Conservation (phyloP, 371 early-diverging fungal species). For the Rhizomucor pusillus region DNA sequence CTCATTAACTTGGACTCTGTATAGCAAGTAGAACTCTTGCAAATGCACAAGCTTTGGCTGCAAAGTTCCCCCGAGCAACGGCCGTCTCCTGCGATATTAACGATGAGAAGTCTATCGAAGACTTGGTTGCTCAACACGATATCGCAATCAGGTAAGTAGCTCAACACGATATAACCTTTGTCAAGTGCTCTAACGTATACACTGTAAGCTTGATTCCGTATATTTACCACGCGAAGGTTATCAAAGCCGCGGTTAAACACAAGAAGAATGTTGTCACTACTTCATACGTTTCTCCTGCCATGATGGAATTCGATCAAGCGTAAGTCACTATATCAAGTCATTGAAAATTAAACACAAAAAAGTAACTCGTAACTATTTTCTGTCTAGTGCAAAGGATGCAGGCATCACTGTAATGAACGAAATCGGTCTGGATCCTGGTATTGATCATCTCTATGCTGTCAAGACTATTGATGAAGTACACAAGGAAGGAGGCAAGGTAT, state of each 20-base stretch:
- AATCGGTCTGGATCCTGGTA: slow-evolving; percentile 94
- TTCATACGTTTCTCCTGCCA: slow-evolving; percentile 86
- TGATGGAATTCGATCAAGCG: slow-evolving; percentile 80
- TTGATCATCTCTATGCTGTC: slow-evolving; percentile 90
- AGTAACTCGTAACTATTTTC: slow-evolving; percentile 1
- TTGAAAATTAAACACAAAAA: background rate
- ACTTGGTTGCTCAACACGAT: slow-evolving; percentile 84
- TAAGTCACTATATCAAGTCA: slow-evolving; percentile 27
- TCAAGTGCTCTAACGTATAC: background rate
- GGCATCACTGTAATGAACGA: slow-evolving; percentile 89
- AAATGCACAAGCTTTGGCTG: slow-evolving; percentile 73
- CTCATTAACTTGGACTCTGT: no score
- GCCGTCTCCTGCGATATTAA: slow-evolving; percentile 81
- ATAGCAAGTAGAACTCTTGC: slow-evolving; percentile 79
- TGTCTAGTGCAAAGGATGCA: slow-evolving; percentile 68
- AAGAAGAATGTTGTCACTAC: slow-evolving; percentile 90
- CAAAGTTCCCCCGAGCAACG: slow-evolving; percentile 55
- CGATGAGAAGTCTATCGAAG: slow-evolving; percentile 78
- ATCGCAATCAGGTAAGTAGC: slow-evolving; percentile 61
- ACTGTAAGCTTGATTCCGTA: slow-evolving; percentile 77
- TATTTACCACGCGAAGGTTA: slow-evolving; percentile 82
- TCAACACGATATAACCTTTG: background rate
- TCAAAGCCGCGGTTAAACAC: slow-evolving; percentile 77
- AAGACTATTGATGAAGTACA: slow-evolving; percentile 88
- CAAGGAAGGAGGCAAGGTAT: slow-evolving; percentile 82